Percentiles rank a stretch among this genome's conserved stretches.
Evolutionary conservation across 495 filamentous ascomycete species (phyloP).

Genomic region (Amorphotheca resinae): DNA sequence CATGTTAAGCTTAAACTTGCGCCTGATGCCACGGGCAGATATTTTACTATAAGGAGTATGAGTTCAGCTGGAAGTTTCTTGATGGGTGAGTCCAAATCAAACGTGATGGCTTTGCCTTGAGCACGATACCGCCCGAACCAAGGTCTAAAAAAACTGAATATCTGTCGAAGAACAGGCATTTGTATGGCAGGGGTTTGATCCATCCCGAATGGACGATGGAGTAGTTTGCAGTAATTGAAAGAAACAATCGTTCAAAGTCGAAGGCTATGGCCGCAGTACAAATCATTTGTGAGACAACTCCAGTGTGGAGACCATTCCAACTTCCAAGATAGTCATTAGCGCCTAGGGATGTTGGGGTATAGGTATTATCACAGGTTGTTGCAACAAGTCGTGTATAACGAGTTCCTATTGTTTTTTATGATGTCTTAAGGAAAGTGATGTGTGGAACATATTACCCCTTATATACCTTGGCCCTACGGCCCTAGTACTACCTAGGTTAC

Average conservation of each 20-base stretch:
- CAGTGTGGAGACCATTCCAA: neutral
- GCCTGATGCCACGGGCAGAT: conserved; percentile 4
- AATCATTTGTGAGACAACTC: neutral
- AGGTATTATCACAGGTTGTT: no score
- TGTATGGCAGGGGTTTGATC: neutral
- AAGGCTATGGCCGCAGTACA: neutral
- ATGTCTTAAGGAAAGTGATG: no score
- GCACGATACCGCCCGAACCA: neutral
- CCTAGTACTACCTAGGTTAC: no score
- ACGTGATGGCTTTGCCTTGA: neutral
- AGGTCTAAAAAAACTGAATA: neutral
- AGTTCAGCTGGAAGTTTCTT: conserved; percentile 10
- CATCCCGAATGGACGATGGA: neutral
- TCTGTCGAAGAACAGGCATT: neutral
- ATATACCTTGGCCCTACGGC: no score
- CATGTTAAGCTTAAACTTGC: conserved; percentile 4
- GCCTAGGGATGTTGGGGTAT: no score
- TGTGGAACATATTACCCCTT: no score
- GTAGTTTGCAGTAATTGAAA: neutral
- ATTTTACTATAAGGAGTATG: conserved; percentile 8
- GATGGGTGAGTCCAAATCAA: conserved; percentile 4
- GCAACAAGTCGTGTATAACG: no score
- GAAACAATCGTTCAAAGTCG: neutral
- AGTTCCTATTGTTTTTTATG: no score
- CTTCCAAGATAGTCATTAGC: no score